Evolutionary conservation across 805 yeast genomes (phyloP).

Genomic region (Ogataea pignaliae): DNA sequence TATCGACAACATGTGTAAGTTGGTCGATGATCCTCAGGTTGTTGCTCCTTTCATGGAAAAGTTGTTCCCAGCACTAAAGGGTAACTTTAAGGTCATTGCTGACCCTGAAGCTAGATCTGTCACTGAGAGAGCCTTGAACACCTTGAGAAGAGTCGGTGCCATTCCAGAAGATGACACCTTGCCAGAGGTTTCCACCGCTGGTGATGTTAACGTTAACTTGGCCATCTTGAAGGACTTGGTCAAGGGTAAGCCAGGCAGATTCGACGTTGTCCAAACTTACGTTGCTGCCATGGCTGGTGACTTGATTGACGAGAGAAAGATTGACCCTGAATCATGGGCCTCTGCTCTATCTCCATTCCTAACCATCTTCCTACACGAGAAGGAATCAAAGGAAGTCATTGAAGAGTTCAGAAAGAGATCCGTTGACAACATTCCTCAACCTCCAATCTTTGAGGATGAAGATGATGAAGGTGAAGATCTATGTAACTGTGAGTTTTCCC

Average conservation of each 20-base stretch:
- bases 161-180: conserved; percentile 83
- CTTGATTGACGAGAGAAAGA: conserved; percentile 95
- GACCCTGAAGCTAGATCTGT: conserved; percentile 99
- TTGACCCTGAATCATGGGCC: conserved; percentile 90
- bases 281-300: conserved; percentile 98
- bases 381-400: conserved; percentile 81
- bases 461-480: conserved; percentile 99
- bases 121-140: conserved; percentile 93
- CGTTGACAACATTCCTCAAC: conserved; percentile 96
- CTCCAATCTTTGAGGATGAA: conserved; percentile 84
- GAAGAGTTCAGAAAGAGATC: conserved; percentile 96
- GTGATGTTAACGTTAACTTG: conserved; percentile 88
- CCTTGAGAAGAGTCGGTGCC: conserved; percentile 98
- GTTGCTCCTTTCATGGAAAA: conserved; percentile 98
- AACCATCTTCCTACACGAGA: conserved; percentile 93
- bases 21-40: conserved; percentile 99
- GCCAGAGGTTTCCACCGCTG: conserved; percentile 98
- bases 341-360: conserved; percentile 87
- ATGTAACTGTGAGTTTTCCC: conserved; percentile 99
- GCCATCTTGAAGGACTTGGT: conserved; percentile 73
- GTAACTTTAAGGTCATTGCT: conserved; percentile 94
- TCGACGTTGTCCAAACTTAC: conserved; percentile 71
- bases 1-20: conserved; percentile 99
- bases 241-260: conserved; percentile 69
- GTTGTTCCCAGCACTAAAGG: conserved; percentile 93